Conservation (phyloP, 2,329 filamentous ascomycete genomes). For the Onygenales sp. region DNA sequence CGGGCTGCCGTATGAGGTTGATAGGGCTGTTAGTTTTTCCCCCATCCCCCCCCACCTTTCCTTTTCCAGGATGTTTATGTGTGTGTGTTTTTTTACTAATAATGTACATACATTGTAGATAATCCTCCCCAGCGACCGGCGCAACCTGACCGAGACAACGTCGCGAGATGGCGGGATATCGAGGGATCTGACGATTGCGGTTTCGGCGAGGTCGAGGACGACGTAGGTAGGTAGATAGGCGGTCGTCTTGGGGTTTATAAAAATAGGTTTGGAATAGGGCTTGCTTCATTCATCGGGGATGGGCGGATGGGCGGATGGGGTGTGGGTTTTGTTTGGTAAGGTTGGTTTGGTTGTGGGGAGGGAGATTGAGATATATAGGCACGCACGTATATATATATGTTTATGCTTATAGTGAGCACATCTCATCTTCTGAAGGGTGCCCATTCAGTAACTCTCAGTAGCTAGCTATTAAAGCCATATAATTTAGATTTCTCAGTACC, state of each 20-base stretch:
- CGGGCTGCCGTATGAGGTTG: conserved; percentile 45
- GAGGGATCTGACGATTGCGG: neutral
- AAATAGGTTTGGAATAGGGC: neutral
- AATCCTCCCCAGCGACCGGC: conserved; percentile 1
- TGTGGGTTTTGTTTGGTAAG: too few species aligned
- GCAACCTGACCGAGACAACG: neutral
- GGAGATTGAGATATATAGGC: too few species aligned
- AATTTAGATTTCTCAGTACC: too few species aligned
- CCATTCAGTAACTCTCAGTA: too few species aligned
- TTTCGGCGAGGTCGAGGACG: neutral
- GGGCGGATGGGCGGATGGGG: too few species aligned
- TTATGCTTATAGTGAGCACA: too few species aligned
- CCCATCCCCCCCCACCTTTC: neutral
- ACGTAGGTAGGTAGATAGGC: neutral
- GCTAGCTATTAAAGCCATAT: too few species aligned
- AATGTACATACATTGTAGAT: neutral
- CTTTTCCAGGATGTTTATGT: neutral
- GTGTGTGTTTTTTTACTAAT: neutral
- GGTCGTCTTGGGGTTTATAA: neutral
- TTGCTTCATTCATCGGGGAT: neutral
- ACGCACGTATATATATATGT: too few species aligned
- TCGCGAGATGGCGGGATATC: neutral
- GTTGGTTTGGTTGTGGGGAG: too few species aligned
- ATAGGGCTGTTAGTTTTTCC: conserved; percentile 27
- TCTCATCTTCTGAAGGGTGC: too few species aligned